These are phyloP conservation scores for Carex cristatella DNA, from an alignment of 176 grass and related monocot species.

Conservation along the genomic window DNA sequence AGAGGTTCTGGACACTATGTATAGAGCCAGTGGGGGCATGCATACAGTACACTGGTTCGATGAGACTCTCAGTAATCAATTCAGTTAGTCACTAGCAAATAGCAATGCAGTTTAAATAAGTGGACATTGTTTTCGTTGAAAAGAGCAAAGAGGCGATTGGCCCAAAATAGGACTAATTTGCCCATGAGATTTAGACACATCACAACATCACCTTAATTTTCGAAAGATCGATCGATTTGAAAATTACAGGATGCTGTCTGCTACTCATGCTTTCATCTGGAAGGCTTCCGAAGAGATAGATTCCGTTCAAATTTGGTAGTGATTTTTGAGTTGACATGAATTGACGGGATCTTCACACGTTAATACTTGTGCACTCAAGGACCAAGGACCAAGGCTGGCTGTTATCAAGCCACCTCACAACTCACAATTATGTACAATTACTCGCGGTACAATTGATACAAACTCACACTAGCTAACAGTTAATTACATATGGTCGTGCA, in stretches of 20 bases:
- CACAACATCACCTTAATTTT: background rate
- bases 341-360: background rate
- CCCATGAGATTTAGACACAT: background rate
- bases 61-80: background rate
- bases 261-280: background rate
- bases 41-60: background rate
- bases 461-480: too few relatives aligned
- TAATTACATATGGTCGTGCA: too few relatives aligned
- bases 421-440: background rate
- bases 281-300: background rate
- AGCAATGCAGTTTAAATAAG: background rate
- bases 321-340: background rate
- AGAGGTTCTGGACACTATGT: background rate
- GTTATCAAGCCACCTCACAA: background rate
- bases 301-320: slow-evolving; percentile 15
- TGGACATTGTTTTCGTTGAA: background rate
- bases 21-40: background rate
- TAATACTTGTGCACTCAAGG: background rate
- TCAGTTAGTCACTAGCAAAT: too few relatives aligned
- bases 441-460: background rate
- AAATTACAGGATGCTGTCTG: background rate
- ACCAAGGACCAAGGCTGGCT: background rate
- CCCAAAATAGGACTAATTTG: background rate
- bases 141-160: background rate
- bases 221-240: background rate